A percentile compares a stretch with the other conserved stretches of the same genome.
Conservation (phyloP, 495 filamentous ascomycete genomes). For the Penicillium lagena region DNA sequence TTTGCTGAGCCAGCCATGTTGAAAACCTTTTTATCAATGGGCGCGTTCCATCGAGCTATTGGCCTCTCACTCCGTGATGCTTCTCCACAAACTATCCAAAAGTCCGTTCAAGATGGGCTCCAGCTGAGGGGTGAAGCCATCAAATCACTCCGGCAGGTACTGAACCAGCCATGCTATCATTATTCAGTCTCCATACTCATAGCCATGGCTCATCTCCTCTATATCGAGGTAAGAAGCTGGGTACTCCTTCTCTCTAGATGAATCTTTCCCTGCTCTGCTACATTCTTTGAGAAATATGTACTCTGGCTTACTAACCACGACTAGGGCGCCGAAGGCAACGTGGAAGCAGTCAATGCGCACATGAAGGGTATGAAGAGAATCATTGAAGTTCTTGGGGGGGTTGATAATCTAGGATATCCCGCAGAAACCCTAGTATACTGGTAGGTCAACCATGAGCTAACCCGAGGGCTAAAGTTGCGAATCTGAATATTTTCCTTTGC, state of each 20-base stretch:
- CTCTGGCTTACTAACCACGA: not conserved
- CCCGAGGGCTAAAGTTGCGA: no score
- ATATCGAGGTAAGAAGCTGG: not conserved
- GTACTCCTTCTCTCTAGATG: not conserved
- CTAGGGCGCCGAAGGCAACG: constrained; percentile 6
- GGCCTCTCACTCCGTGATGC: constrained; percentile 1
- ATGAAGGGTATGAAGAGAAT: constrained; percentile 11
- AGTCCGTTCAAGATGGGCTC: constrained; percentile 3
- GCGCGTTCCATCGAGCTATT: constrained; percentile 1
- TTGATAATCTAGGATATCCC: constrained; percentile 7
- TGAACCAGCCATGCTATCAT: not conserved
- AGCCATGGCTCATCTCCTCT: constrained; percentile 3
- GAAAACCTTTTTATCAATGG: constrained; percentile 4
- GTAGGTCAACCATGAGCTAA: not conserved
- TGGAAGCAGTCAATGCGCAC: constrained; percentile 7
- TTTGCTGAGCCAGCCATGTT: constrained; percentile 4
- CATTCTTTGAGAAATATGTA: not conserved
- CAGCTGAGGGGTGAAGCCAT: constrained; percentile 2
- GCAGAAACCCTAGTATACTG: constrained; percentile 5
- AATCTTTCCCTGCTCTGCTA: not conserved
- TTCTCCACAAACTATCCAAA: not conserved
- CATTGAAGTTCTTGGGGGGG: constrained; percentile 3
- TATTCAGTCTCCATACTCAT: not conserved
- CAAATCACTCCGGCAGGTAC: constrained; percentile 2
- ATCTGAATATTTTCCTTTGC: not conserved